Percentiles rank a stretch among this genome's conserved stretches.
phyloP scores from a whole-genome alignment of 73 alveolate genomes.

The Paraurostyla sp. region DNA sequence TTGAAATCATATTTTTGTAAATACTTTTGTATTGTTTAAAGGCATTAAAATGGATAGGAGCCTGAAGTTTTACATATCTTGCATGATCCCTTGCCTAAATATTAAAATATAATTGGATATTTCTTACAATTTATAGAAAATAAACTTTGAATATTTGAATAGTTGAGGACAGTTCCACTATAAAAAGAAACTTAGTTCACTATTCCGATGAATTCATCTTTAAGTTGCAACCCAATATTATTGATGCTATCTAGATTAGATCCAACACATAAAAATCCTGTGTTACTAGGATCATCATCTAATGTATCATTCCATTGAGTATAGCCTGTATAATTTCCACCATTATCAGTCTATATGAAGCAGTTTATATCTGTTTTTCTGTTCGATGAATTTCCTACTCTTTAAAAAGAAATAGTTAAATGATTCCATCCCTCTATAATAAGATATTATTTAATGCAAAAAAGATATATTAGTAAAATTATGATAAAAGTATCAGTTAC shows the following conservation, averaged over 20 bases:
- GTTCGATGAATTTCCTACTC: neutral
- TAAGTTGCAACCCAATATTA: neutral
- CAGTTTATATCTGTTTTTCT: neutral
- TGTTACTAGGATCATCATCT: slow-evolving; percentile 9
- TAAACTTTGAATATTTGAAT: neutral
- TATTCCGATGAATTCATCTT: neutral
- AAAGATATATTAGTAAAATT: neutral
- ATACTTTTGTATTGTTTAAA: neutral
- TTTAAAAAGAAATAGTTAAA: neutral
- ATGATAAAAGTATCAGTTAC: neutral
- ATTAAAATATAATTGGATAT: too few relatives aligned
- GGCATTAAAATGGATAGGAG: slow-evolving; percentile 11
- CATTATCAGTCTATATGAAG: neutral
- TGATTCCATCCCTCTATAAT: slow-evolving; percentile 52
- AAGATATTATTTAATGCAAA: too few relatives aligned
- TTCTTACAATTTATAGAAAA: neutral
- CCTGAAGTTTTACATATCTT: neutral
- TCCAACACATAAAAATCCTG: slow-evolving; percentile 17
- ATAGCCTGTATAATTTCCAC: neutral
- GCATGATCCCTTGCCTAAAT: too few relatives aligned
- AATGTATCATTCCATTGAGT: neutral
- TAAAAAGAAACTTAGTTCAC: neutral
- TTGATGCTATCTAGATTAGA: too few relatives aligned
- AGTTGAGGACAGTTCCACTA: neutral
- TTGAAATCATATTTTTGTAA: slow-evolving; percentile 5